Evolutionary conservation across 2,329 filamentous ascomycete genomes (phyloP), one percentile per base, ranked within the genome.

Genomic region (Aureobasidium sp.): DNA sequence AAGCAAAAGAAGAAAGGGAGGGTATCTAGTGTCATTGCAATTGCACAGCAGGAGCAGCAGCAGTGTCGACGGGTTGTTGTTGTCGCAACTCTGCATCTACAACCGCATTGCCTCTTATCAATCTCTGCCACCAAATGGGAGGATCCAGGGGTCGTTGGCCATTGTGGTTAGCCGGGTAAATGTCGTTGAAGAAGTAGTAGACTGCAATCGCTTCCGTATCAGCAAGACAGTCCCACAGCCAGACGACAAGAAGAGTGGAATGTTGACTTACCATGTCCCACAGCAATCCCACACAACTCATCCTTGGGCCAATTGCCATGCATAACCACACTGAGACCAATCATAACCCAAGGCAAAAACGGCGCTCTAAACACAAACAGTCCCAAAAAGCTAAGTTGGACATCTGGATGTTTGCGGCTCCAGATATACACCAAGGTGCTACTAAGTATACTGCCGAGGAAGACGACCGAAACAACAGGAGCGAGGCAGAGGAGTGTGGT

Each of bases 121-220:
- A 71, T 46, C 92, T 83, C 63, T 89, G 84, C 93, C 93, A 99
- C 87, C 90, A 97, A 63, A 79, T 78, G 0, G 94, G 94, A 41
- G 94, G 93, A 69, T 96, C 93, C 52, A 99, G 81, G 0, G 94
- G 94, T 62, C 90, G 83, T 57, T 88, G 87, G 20, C 91, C 91
- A 66, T 88, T 86, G 75, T 97, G 90, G 47, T 97, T 83, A 3
- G 92, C 89, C 3, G 94, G 94, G 75, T 96, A 99, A 17, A 99
- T 92, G 73, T 99, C 94, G 64, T 87, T 90, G 75, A 97, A 97
- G 78, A 97, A 99, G 75, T 97, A 99, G 88, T 92, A 97, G 44
- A 97, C 82, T 83, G 56, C 6, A 53, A 50, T 3, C 10, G 27
- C 46, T 59, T 69, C 52, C 13, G 13, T 15, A 66, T 61, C 27